Percentiles rank a stretch among this genome's conserved stretches.
Evolutionary conservation across 139 green algal genomes (phyloP).

Genomic region (Nannochloris sp.): DNA sequence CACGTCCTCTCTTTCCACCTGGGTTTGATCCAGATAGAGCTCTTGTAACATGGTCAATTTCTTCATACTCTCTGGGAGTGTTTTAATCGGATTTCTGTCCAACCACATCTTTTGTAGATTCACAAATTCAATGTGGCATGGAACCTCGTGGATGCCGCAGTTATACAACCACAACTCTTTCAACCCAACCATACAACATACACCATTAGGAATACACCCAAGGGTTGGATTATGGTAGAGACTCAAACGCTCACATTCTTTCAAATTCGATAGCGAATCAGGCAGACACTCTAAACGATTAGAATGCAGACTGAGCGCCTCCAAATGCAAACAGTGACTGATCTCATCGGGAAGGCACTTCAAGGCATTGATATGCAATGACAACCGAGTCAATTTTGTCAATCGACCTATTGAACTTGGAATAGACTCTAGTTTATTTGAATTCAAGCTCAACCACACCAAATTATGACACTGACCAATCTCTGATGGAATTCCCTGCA

Average conservation of each 20-base stretch:
- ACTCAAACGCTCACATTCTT: slow-evolving; percentile 14
- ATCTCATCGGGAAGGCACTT: slow-evolving; percentile 20
- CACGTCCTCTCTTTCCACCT: neutral
- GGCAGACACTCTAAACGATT: slow-evolving; percentile 18
- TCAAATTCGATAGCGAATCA: slow-evolving; percentile 8
- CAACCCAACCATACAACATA: slow-evolving; percentile 10
- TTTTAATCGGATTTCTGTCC: slow-evolving; percentile 21
- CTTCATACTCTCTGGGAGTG: slow-evolving; percentile 11
- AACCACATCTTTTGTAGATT: slow-evolving; percentile 31
- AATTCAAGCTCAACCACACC: slow-evolving; percentile 28
- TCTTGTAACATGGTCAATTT: slow-evolving; percentile 22
- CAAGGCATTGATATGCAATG: slow-evolving; percentile 32
- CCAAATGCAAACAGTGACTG: slow-evolving; percentile 19
- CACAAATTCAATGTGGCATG: slow-evolving; percentile 12
- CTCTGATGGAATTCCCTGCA: slow-evolving; percentile 10
- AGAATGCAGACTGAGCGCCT: slow-evolving; percentile 26
- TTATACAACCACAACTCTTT: slow-evolving; percentile 32
- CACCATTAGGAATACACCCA: slow-evolving; percentile 5
- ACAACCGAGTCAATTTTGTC: slow-evolving; percentile 22
- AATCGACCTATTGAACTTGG: slow-evolving; percentile 15
- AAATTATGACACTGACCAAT: slow-evolving; percentile 21
- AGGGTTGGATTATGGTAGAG: slow-evolving; percentile 29
- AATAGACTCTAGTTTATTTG: slow-evolving; percentile 23
- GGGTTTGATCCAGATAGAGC: slow-evolving; percentile 30
- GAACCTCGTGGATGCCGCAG: slow-evolving; percentile 28